Base-by-base conservation (phyloP, 1,139 yeast species). In the Yamadazyma trypodendri region DNA sequence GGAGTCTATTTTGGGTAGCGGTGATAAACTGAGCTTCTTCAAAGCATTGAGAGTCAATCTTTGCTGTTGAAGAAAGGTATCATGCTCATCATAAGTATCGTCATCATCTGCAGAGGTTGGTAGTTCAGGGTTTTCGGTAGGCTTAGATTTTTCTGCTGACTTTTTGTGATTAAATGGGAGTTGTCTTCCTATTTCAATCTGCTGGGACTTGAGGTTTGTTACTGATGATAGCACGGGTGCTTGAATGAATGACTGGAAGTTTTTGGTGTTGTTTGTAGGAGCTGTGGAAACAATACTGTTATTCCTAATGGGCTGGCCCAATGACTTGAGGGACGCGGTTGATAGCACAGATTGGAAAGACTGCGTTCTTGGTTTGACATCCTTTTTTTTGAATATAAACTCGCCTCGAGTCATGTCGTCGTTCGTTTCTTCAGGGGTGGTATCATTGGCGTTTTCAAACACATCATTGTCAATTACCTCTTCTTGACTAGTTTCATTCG, bases 311-410 rank as follows among this genome's bases (percentile, higher is more conserved):
- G 39, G 34, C 39, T 64, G 71, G 36, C 62, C 65, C 39, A 70
- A 53, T 21, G 79, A 73, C 51, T 74, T 72, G 28, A 79, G 56
- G 1, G 84, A 78, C 3, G 81, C 81, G 18, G 80, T 72, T 24
- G 83, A 77, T 39, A 80, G 61, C n/a, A 79, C 84, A 35, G 81
- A 75, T 52, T 79, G 85, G 34, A 77, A 76, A n/a, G 80, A 75
- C 49, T 77, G 83, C 1, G 82, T 71, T 39, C 84, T 61, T 41
- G 75, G 68, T 14, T 71, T 70, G 14, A 76, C 66, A 31, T 75
- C 72, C 45, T 75, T 72, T 57, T 79, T 79, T 49, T 74, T 75
- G 60, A 79, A 79, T 20, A 39, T 28, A 18, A 32, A 32, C 12
- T 11, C 28, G 7, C 24, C 20, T 10, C 14, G 27, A n/a, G 36